Evolutionary conservation across 306 rosid species (phyloP), one percentile per base, ranked within the genome.

Genomic region (Hippophae tibetana): DNA sequence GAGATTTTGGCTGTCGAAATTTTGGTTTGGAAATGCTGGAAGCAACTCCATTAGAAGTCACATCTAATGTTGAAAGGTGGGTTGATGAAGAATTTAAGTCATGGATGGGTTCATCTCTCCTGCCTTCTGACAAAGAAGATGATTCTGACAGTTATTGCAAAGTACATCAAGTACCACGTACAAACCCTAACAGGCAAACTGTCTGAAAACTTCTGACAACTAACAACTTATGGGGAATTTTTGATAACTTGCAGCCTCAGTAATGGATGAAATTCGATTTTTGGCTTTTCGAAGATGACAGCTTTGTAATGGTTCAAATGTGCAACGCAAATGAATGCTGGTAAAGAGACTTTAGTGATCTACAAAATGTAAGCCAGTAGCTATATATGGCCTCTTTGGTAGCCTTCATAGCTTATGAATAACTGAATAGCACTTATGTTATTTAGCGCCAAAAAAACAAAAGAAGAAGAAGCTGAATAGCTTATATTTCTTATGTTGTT

Each of bases 51-150:
- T 1, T 82, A 68, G 95, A 77, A 42, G 86, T 88, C 69, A 80
- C 96, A 13, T 90, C 95, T 13, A 94, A 84, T 47, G 82, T 92
- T 73, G 95, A 92, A 74, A 82, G 94, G 63, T 81, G 86, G 48
- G 89, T 86, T 46, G 79, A 65, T 53, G 99, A 85, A 80, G 97
- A 95, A 60, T 92, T 92, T 59, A 92, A 82, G 69, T 77, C 93
- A 57, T 92, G 99, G 99, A 92, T 92, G 97, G 97, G 97, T 7
- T 76, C 97, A 9, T 88, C 99, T 62, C 86, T 88, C 76, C 77
- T 88, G 66, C 88, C 99, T 27, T 92, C 99, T 0, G 97, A 92
- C 5, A 18, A 18, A 18, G 99, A 92, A 80, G 98, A 92, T 62
- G 96, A 88, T 68, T 79, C 76, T 42, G 86, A 78, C 58, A 71